Evolutionary conservation across 2,329 filamentous ascomycete species (phyloP), one percentile per base, ranked within the genome.

Genomic region (Colletotrichum sp.): DNA sequence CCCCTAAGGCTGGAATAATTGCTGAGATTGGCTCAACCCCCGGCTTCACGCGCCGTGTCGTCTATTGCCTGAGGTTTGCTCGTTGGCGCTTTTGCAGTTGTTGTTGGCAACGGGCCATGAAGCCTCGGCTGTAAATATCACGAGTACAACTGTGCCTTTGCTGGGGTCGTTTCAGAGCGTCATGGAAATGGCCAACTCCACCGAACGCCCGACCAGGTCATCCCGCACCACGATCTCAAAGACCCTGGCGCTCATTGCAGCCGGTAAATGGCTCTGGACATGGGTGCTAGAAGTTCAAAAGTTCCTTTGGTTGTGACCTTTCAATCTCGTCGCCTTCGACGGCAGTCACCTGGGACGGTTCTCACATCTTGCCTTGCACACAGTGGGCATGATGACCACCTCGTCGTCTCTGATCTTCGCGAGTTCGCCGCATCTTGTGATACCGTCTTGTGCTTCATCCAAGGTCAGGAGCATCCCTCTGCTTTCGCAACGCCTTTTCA

Each of bases 241-340:
- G 3, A 93, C 91, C 79, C 92, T 92, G 76, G 89, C 85, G 1
- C 91, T 91, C 2, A 93, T 90, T 0, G 91, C 89, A 0, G 90
- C 90, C 1, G 91, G 88, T 1, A 93, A 82, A 0, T 91, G 91
- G 77, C 93, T 92, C 77, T 93, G 92, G 65, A 92, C 82, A 78
- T 93, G 92, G 0, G 92, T 93, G 0, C 91, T 93, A 77, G 91
- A 89, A 79, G 90, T 93, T 21, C 90, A 83, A 78, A 88, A 93
- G 32, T 88, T 4, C 84, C 83, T 21, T 90, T 87, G 13, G 83
- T 82, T 36, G 87, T 89, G 3, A 85, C 85, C 4, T 81, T 57
- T 88, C 90, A 61, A 93, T 91, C 36, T 87, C 84, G 6, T 86
- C 84, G 59, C 87, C 90, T 0, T 91, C 92, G 3, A 90, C 84